phyloP scores from a whole-genome alignment of 2,329 filamentous ascomycete species.

The Ceratocystis eucalypticola region DNA sequence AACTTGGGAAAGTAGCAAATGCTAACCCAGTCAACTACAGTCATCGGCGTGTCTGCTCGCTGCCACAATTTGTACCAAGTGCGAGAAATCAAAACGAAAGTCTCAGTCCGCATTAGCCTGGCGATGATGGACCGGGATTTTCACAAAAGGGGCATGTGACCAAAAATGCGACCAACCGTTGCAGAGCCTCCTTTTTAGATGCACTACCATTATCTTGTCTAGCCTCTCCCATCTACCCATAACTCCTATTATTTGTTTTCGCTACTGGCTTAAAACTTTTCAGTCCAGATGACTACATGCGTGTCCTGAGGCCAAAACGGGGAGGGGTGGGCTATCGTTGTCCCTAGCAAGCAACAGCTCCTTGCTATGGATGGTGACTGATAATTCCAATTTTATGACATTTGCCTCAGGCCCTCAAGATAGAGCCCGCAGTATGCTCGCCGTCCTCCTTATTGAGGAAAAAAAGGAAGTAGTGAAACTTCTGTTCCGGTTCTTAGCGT shows the following conservation, averaged over 20 bases:
- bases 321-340: neutral
- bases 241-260: neutral
- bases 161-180: neutral
- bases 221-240: neutral
- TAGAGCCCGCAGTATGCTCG: neutral
- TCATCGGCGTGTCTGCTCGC: no score
- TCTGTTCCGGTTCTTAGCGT: neutral
- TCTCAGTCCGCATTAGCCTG: neutral
- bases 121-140: neutral
- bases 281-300: neutral
- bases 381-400: neutral
- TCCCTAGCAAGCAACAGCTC: neutral
- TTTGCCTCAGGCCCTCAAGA: neutral
- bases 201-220: neutral
- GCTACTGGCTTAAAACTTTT: neutral
- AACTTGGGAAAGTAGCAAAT: no score
- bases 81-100: neutral
- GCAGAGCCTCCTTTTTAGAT: neutral
- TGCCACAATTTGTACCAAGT: neutral
- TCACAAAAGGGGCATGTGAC: neutral
- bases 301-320: constrained; percentile 6
- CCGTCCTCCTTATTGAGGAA: neutral
- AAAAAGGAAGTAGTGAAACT: neutral
- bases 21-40: no score
- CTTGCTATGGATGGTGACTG: neutral